These are phyloP conservation scores for Circinella minor DNA, from an alignment of 371 early-diverging fungal species.

Conservation along the genomic window DNA sequence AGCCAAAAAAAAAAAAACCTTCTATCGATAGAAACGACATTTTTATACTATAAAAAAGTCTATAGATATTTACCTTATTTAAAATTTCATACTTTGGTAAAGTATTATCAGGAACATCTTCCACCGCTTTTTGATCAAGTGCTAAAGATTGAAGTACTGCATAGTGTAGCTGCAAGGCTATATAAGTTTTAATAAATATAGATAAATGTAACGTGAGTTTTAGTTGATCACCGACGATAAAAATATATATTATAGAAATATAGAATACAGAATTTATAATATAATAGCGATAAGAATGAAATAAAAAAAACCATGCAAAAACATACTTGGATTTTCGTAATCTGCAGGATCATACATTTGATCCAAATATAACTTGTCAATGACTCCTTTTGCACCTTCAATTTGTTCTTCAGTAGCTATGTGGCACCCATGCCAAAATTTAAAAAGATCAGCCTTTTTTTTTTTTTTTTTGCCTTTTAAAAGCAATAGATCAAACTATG, in stretches of 20 bases:
- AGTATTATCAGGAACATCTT: slow-evolving; percentile 22
- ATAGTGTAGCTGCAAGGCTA: slow-evolving; percentile 67
- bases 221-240: not conserved
- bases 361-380: slow-evolving; percentile 17
- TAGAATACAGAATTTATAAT: no score
- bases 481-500: not conserved
- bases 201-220: slow-evolving; percentile 4
- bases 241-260: not conserved
- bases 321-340: slow-evolving; percentile 68
- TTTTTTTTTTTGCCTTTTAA: not conserved
- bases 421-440: not conserved
- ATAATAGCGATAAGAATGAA: not conserved
- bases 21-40: not conserved
- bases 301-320: not conserved
- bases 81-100: slow-evolving; percentile 26
- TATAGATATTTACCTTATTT: slow-evolving; percentile 19
- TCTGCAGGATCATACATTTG: slow-evolving; percentile 49
- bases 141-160: slow-evolving; percentile 66
- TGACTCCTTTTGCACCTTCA: not conserved
- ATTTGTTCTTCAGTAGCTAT: slow-evolving; percentile 15
- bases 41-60: not conserved
- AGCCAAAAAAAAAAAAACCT: no score
- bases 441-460: not conserved
- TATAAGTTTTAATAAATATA: not conserved
- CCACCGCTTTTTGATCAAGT: slow-evolving; percentile 31